Conservation (phyloP, 2,329 filamentous ascomycete species). For the Colletotrichum caudatum region DNA sequence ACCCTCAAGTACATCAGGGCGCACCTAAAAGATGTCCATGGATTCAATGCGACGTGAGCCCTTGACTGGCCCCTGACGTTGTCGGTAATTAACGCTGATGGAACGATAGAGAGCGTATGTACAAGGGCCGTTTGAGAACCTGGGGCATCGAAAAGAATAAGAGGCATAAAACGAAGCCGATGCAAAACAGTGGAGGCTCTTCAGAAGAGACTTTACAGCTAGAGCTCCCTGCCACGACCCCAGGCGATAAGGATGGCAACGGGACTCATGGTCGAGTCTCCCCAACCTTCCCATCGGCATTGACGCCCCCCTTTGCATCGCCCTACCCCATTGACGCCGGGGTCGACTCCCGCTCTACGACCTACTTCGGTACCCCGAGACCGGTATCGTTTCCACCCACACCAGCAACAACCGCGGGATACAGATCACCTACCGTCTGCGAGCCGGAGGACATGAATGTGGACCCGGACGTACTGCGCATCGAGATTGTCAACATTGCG, state of each 20-base stretch:
- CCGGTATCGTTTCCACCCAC: conserved; percentile 13
- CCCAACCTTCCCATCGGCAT: background rate
- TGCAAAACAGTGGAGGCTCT: background rate
- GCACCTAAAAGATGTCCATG: conserved; percentile 11
- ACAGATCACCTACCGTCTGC: background rate
- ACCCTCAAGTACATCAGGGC: conserved; percentile 24
- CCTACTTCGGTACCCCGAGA: conserved; percentile 2
- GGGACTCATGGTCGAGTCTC: background rate
- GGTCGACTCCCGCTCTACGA: conserved; percentile 6
- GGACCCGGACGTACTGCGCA: background rate
- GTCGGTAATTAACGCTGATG: background rate
- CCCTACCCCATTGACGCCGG: background rate
- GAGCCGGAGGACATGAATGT: background rate
- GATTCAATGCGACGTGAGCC: conserved; percentile 38
- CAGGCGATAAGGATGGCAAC: background rate
- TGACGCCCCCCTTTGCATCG: background rate
- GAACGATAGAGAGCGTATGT: conserved; percentile 34
- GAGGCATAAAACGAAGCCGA: background rate
- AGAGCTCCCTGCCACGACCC: background rate
- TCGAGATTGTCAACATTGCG: conserved; percentile 2
- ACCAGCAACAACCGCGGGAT: background rate
- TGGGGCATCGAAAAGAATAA: conserved; percentile 40
- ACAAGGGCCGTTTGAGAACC: conserved; percentile 30
- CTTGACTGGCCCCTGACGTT: background rate
- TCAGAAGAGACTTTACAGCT: background rate